Evolutionary conservation across 192 early-diverging fungal genomes (phyloP), one percentile per base, ranked within the genome.

Genomic region (Backusella luteola): DNA sequence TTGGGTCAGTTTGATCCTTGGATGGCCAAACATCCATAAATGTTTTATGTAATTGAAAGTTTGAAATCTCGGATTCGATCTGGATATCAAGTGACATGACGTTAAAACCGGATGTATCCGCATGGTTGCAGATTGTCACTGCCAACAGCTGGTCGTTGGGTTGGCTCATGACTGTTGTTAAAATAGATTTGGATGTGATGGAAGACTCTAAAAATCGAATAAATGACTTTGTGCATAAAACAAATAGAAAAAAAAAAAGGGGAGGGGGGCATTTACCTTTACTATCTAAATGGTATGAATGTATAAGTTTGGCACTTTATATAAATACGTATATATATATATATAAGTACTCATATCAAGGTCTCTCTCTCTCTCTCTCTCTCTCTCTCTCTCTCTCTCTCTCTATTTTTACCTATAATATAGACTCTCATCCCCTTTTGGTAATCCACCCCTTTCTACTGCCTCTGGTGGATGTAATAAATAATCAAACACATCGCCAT

Each of bases 21-120:
- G 84, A 63, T 6, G 77, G 79, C 84, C 83, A 87, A 34, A 85
- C 71, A 39, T 76, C 73, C 14, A 75, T 34, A 67, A 84, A 81
- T 19, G 72, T 73, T 8, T 66, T 66, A 44, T 80, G 76, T 80
- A 77, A 36, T 34, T n/a, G 12, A 67, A 68, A 35, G 15, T 11
- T 36, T 36, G 67, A 35, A 35, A 68, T 34, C 32, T 35, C 67
- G 34, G 32, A 11, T 11, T 35, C 32, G 1, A 35, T 35, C 29
- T 67, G 12, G 36, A 63, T 23, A 63, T 63, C 56, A 63, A 63
- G 56, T 17, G 70, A 39, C 21, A 71, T 46, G 21, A 71, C n/a
- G 29, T 0, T 29, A 49, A 49, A 71, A 6, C 70, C 42, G 7
- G 70, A 71, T 23, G 14, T 26, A 41, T 71, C 70, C 26, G 70